Evolutionary conservation across 2,329 filamentous ascomycete species (phyloP), one percentile per base, ranked within the genome.

Genomic region (Verticillium nonalfalfae): DNA sequence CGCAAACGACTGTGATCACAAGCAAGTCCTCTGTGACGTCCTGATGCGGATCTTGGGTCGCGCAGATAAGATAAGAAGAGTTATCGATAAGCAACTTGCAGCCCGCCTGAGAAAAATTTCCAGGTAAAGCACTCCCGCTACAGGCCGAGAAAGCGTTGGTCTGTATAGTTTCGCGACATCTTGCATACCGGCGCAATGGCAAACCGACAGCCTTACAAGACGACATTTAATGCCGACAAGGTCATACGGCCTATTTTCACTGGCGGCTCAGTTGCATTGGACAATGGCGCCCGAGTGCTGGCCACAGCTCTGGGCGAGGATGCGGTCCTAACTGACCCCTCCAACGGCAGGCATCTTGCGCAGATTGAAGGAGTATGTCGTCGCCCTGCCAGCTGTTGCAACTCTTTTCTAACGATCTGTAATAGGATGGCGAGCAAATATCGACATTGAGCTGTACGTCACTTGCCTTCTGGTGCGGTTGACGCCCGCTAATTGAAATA

Each of bases 231-330:
- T 71, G 85, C 90, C 62, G 84, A 84, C 66, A 87, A 90, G 70
- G 90, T 92, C 57, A 90, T 99, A 61, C 90, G 93, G 69, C 95
- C 95, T 21, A 94, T 98, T 58, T 97, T 95, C 72, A 97, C 94
- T 1, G 95, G 95, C 60, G 95, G 95, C 54, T 89, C 90, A 66
- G 87, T 96, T 62, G 87, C 91, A 35, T 84, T 98, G 64, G 92
- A 94, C 79, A 85, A 88, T 73, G 86, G 86, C 76, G 93, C 93
- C 59, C 85, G 86, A 69, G 85, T 98, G 65, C 82, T 99, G 60
- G 94, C 93, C 54, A 93, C 93, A 31, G 93, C 90, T 39, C 79
- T 98, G n/a, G 93, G 91, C 39, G 95, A 99, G 74, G 92, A 97
- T 84, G 93, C 87, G 18, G 79, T 98, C 60, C 80, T 99, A 68